These are phyloP conservation scores for Chaetoceros tenuissimus DNA, from an alignment of 108 stramenopile species.

Conservation along the genomic window DNA sequence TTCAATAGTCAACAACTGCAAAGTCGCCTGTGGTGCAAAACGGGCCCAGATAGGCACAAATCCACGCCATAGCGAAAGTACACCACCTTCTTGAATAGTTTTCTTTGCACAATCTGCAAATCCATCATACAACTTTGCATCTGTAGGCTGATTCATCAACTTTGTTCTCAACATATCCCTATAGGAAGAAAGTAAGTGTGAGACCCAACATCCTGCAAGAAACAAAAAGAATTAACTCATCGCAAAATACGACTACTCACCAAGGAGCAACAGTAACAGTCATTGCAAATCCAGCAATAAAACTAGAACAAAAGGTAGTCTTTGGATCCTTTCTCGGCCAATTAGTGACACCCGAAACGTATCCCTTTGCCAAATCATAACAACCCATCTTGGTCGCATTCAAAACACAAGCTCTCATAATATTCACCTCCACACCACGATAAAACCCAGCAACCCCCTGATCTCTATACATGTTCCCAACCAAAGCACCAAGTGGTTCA, in stretches of 20 bases:
- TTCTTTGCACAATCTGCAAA: constrained; percentile 69
- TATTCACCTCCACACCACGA: constrained; percentile 81
- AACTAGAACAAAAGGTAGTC: constrained; percentile 55
- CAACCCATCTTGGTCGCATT: constrained; percentile 93
- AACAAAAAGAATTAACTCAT: too few relatives aligned
- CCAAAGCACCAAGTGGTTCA: constrained; percentile 37
- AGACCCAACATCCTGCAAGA: too few relatives aligned
- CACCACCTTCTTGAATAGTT: constrained; percentile 64
- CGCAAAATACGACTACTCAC: constrained; percentile 21
- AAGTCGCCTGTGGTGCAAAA: constrained; percentile 82
- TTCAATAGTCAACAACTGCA: constrained; percentile 86
- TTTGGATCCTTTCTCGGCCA: constrained; percentile 69
- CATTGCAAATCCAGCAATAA: constrained; percentile 89
- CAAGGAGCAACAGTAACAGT: constrained; percentile 77
- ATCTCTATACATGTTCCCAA: constrained; percentile 56
- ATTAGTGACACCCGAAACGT: constrained; percentile 53
- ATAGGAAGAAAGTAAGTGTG: constrained; percentile 4
- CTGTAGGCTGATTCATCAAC: constrained; percentile 85
- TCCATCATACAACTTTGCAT: constrained; percentile 71
- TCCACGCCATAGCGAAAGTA: constrained; percentile 68
- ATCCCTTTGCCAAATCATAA: constrained; percentile 84
- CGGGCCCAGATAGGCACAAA: constrained; percentile 87
- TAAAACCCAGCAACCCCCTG: constrained; percentile 91
- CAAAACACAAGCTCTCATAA: constrained; percentile 80
- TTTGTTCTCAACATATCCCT: constrained; percentile 39